Evolutionary conservation across 331 rosid species (phyloP).

Genomic region (Quercus tomentella): DNA sequence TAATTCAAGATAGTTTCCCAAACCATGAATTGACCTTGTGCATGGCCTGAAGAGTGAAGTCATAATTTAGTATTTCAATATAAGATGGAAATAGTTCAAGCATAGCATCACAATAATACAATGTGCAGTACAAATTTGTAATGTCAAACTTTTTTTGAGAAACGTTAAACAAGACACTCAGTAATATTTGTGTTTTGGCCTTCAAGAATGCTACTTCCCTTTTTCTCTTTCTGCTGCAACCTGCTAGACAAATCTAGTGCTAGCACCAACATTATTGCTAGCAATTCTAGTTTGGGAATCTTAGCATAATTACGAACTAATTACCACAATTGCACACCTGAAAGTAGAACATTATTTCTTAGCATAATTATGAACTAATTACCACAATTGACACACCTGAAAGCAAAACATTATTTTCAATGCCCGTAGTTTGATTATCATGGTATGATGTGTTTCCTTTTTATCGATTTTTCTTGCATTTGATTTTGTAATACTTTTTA

Average conservation of each 20-base stretch:
- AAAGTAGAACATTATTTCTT: too few relatives aligned
- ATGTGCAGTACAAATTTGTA: not conserved
- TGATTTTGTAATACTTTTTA: too few relatives aligned
- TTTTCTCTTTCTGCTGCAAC: not conserved
- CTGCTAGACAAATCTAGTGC: too few relatives aligned
- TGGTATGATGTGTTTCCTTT: too few relatives aligned
- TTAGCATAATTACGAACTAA: too few relatives aligned
- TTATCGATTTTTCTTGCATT: too few relatives aligned
- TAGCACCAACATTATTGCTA: conserved; percentile 15
- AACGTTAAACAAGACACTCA: not conserved
- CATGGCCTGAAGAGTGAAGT: not conserved
- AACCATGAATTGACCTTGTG: not conserved
- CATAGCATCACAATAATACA: not conserved
- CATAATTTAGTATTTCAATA: not conserved
- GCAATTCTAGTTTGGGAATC: too few relatives aligned
- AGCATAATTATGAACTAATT: too few relatives aligned
- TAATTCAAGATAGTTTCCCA: not conserved
- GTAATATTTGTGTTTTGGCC: not conserved
- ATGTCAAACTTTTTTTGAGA: not conserved
- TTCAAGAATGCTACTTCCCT: not conserved
- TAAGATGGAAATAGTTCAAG: not conserved
- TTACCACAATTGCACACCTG: too few relatives aligned
- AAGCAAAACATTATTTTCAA: too few relatives aligned
- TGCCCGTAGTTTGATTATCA: too few relatives aligned
- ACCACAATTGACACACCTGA: too few relatives aligned